A percentile compares a stretch with the other conserved stretches of the same genome.
These are phyloP conservation scores for Aureobasidium sp. DNA, from an alignment of 2,329 filamentous ascomycete genomes.

Conservation along the genomic window DNA sequence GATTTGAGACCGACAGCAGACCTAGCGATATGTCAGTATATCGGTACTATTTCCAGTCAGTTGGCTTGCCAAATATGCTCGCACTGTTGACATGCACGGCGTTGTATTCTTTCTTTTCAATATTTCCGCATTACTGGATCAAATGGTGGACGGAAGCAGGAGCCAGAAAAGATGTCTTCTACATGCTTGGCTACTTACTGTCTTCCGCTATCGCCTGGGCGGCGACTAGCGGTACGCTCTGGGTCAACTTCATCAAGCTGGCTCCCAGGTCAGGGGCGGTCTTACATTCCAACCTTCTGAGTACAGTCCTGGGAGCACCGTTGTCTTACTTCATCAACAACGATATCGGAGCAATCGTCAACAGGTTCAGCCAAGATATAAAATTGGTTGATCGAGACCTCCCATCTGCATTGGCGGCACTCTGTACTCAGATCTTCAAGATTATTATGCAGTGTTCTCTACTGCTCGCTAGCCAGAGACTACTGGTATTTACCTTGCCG, in stretches of 20 bases:
- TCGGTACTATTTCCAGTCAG: not conserved
- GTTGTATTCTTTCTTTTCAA: conserved; percentile 17
- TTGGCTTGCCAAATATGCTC: not conserved
- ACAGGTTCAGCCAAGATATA: conserved; percentile 39
- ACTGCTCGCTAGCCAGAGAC: conserved; percentile 19
- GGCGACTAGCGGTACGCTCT: conserved; percentile 24
- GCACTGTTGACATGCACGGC: conserved; percentile 20
- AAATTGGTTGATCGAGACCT: conserved; percentile 37
- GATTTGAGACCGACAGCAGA: conserved; percentile 18
- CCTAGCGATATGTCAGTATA: conserved; percentile 31
- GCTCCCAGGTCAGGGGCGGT: conserved; percentile 42
- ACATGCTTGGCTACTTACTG: conserved; percentile 18
- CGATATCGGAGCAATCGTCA: conserved; percentile 34
- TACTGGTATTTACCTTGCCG: conserved; percentile 15
- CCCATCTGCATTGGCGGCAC: conserved; percentile 10
- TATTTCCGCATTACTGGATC: conserved; percentile 35
- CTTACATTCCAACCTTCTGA: conserved; percentile 32
- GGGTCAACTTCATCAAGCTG: conserved; percentile 44
- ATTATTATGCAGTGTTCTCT: conserved; percentile 17
- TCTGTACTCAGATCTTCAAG: conserved; percentile 1
- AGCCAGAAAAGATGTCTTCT: conserved; percentile 24
- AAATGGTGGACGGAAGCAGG: conserved; percentile 41
- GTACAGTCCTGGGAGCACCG: not conserved
- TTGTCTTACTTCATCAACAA: conserved; percentile 33
- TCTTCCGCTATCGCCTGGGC: conserved; percentile 8